Evolutionary conservation across 176 grass and related monocot genomes (phyloP).

Genomic region (Paspalum notatum): DNA sequence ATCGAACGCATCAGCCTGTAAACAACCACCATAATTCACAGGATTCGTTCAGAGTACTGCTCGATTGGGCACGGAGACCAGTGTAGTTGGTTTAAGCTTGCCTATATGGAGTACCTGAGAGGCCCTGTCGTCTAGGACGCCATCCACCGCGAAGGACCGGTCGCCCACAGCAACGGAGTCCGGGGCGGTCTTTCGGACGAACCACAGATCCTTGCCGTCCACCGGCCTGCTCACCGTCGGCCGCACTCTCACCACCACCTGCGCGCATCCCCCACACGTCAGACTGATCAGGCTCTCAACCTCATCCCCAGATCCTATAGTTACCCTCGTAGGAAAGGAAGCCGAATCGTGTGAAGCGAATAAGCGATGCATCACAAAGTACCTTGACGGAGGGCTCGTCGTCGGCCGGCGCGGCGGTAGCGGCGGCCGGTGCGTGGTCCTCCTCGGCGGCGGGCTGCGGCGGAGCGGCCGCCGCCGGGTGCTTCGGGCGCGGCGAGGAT

Average conservation of each 20-base stretch:
- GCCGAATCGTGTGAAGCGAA: neutral
- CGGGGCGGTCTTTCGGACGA: slow-evolving; percentile 49
- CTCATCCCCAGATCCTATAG: neutral
- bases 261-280: slow-evolving; percentile 1
- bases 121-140: slow-evolving; percentile 75
- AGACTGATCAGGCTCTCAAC: neutral
- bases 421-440: too few species aligned
- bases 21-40: slow-evolving; percentile 17
- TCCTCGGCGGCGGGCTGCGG: neutral
- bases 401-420: neutral
- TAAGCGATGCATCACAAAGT: neutral
- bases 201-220: slow-evolving; percentile 59
- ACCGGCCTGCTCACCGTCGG: slow-evolving; percentile 44
- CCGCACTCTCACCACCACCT: slow-evolving; percentile 60
- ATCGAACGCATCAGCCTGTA: slow-evolving; percentile 80
- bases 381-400: slow-evolving; percentile 51
- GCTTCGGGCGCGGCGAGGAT: slow-evolving; percentile 39
- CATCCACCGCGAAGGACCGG: slow-evolving; percentile 60
- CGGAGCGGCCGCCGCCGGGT: neutral
- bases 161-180: slow-evolving; percentile 66
- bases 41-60: neutral
- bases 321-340: neutral
- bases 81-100: neutral
- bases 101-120: slow-evolving; percentile 57
- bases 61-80: neutral